Evolutionary conservation across 345 rosid genomes (phyloP), one percentile per base, ranked within the genome.

Genomic region (Populus davidiana): DNA sequence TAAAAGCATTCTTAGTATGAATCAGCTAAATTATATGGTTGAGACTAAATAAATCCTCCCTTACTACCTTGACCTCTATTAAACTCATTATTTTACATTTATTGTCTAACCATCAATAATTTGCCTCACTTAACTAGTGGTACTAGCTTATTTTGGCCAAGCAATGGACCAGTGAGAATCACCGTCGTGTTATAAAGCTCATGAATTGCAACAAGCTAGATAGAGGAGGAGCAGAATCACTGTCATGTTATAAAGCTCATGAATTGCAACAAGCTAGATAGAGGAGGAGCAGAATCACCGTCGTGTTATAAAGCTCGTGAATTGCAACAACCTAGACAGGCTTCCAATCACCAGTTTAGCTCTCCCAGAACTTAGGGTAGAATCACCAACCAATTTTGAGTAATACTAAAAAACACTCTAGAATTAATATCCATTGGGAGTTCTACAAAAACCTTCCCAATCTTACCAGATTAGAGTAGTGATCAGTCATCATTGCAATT

Each of bases 401-500:
- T 8, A 61, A 11, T 77, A 29, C 16, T 54, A 27, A 59, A 25
- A 44, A 59, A 41, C 23, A 41, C 43, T 59, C 8, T 43, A 77
- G 68, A 73, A 52, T 25, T 79, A 76, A 54, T 39, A 73, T 47
- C 69, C 47, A 75, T 16, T 61, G 5, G 50, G 8, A 49, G 75
- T 59, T 59, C 44, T 27, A 65, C 16, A 56, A 66, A 35, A 73
- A 71, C 9, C 12, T n/a, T 61, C 21, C 18, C 39, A 77, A 72
- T 39, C 87, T 82, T 80, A 92, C 97, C 92, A 89, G 75, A 79
- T 86, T 85, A 79, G 87, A 82, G 79, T 92, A 92, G 83, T 92
- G 93, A 86, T 90, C 97, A 3, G 94, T 92, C 97, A 90, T 92
- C 97, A 92, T 90, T 14, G 97, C 97, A 81, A 79, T 88, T 43